A percentile compares a stretch with the other conserved stretches of the same genome.
phyloP scores from a whole-genome alignment of 495 filamentous ascomycete species.

The Neurospora tetraspora region DNA sequence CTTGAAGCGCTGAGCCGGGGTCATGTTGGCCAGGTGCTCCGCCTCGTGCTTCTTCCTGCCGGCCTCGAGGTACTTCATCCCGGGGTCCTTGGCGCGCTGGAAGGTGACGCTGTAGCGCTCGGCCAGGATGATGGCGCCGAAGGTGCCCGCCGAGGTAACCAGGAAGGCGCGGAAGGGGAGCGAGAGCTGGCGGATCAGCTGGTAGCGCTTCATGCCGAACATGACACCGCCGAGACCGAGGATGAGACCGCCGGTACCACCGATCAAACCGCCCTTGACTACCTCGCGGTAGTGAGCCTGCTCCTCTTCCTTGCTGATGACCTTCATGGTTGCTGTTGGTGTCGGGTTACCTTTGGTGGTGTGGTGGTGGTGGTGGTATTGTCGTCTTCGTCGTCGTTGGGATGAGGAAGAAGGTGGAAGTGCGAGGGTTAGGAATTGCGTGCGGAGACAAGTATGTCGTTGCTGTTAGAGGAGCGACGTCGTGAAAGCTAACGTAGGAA shows the following conservation, averaged over 20 bases:
- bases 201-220: constrained; percentile 52
- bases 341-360: constrained; percentile 2
- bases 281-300: constrained; percentile 52
- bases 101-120: constrained; percentile 68
- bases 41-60: constrained; percentile 29
- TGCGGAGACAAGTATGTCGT: not conserved
- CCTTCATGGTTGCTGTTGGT: constrained; percentile 59
- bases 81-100: constrained; percentile 59
- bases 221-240: constrained; percentile 55
- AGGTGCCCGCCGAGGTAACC: constrained; percentile 71
- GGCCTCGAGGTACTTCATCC: constrained; percentile 55
- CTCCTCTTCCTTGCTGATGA: constrained; percentile 91
- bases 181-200: constrained; percentile 67
- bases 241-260: constrained; percentile 54
- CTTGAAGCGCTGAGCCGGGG: constrained; percentile 43
- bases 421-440: not conserved
- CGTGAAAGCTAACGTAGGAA: not conserved
- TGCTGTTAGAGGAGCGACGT: not conserved
- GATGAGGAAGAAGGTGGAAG: not conserved
- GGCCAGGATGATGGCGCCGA: constrained; percentile 74
- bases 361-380: not conserved
- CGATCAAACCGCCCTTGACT: constrained; percentile 65
- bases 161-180: constrained; percentile 86
- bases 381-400: not conserved
- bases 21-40: constrained; percentile 28